phyloP scores from a whole-genome alignment of 139 green algal species.

The Monoraphidium neglectum region DNA sequence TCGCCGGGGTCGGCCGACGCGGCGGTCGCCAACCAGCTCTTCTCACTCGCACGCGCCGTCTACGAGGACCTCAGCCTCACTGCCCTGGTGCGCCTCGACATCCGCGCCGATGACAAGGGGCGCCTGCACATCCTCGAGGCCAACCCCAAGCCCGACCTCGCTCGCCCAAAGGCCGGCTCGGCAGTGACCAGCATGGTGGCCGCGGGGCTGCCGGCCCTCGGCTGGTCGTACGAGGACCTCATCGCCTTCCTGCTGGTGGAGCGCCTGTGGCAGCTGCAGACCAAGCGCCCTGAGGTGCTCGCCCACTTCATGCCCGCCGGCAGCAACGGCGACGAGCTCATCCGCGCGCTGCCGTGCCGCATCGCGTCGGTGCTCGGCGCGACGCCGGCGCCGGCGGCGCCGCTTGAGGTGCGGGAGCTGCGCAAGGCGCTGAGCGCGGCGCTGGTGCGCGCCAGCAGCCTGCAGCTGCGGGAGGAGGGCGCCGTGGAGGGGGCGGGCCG shows the following conservation, averaged over 20 bases:
- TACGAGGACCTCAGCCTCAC: conserved; percentile 10
- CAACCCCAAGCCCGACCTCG: conserved; percentile 16
- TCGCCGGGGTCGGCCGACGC: no score
- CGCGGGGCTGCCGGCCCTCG: neutral
- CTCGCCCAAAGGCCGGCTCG: neutral
- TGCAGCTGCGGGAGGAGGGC: no score
- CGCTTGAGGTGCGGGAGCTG: no score
- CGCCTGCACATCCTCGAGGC: conserved; percentile 7
- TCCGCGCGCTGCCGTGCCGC: neutral
- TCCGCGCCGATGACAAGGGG: conserved; percentile 2
- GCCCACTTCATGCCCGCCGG: neutral
- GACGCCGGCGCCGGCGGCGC: no score
- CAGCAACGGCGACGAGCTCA: neutral
- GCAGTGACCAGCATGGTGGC: conserved; percentile 9
- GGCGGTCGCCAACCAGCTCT: neutral
- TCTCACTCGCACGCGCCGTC: neutral
- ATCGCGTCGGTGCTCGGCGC: no score
- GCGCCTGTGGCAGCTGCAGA: conserved; percentile 10
- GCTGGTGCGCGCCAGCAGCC: no score
- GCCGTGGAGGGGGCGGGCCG: no score
- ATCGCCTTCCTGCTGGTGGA: conserved; percentile 1
- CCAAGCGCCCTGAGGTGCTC: neutral
- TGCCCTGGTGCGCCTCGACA: conserved; percentile 5
- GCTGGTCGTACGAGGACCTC: conserved; percentile 13
- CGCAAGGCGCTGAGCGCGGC: no score